phyloP scores from a whole-genome alignment of 192 early-diverging fungal genomes.

The Coemansia sp. region DNA sequence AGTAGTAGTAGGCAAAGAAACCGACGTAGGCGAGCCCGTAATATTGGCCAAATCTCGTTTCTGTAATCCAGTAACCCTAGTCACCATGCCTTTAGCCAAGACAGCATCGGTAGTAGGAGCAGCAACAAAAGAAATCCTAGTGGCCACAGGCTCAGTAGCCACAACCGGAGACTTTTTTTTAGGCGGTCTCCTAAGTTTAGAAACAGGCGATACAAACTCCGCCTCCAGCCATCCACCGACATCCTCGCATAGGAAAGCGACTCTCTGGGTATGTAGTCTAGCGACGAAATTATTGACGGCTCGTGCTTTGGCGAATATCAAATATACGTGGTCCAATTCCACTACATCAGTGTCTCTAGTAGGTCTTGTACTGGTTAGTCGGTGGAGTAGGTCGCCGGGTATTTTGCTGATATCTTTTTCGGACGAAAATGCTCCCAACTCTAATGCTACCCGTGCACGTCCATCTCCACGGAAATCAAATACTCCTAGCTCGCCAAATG shows the following conservation, averaged over 20 bases:
- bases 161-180: neutral
- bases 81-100: neutral
- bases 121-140: neutral
- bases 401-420: slow-evolving; percentile 32
- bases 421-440: slow-evolving; percentile 48
- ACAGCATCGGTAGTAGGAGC: neutral
- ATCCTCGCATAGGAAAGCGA: slow-evolving; percentile 33
- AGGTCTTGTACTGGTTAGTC: slow-evolving; percentile 1
- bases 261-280: slow-evolving; percentile 27
- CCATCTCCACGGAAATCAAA: slow-evolving; percentile 56
- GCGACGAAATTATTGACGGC: slow-evolving; percentile 57
- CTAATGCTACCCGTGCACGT: slow-evolving; percentile 43
- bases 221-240: slow-evolving; percentile 48
- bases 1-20: neutral
- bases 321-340: slow-evolving; percentile 51
- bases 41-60: neutral
- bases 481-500: slow-evolving; percentile 49
- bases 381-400: neutral
- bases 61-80: neutral
- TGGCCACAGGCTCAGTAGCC: neutral
- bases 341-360: slow-evolving; percentile 33
- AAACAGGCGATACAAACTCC: slow-evolving; percentile 48
- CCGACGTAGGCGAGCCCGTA: neutral
- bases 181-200: slow-evolving; percentile 24
- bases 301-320: slow-evolving; percentile 48